A percentile compares a stretch with the other conserved stretches of the same genome.
Conservation (phyloP, 129 eudicot genomes). For the Ambrosia artemisiifolia region DNA sequence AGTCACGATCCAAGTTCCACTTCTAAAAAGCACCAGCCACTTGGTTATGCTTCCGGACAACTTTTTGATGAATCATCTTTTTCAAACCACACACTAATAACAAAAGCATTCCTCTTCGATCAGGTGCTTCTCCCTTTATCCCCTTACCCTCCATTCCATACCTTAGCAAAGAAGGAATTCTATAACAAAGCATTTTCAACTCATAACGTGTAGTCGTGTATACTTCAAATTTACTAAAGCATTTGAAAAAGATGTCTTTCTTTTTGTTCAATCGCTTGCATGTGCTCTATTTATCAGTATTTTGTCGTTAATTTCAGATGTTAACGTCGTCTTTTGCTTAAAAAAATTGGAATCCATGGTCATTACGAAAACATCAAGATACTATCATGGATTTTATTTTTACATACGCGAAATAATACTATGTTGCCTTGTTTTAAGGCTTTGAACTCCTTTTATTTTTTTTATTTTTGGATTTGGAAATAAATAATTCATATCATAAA, state of each 20-base stretch:
- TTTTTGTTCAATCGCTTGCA: neutral
- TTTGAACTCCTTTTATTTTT: too few relatives aligned
- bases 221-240: neutral
- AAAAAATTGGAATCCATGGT: too few relatives aligned
- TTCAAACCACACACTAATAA: slow-evolving; percentile 37
- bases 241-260: neutral
- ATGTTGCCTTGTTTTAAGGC: too few relatives aligned
- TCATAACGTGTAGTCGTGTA: slow-evolving; percentile 2
- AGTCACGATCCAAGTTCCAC: slow-evolving; percentile 32
- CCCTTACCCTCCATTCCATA: neutral
- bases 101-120: slow-evolving; percentile 7
- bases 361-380: too few relatives aligned
- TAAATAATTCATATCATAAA: too few relatives aligned
- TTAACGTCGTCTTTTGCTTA: neutral
- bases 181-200: neutral
- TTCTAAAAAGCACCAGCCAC: slow-evolving; percentile 38
- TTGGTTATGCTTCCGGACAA: slow-evolving; percentile 12
- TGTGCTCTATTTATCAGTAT: neutral
- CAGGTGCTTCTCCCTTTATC: neutral
- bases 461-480: too few relatives aligned
- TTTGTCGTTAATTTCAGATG: neutral
- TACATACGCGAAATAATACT: too few relatives aligned
- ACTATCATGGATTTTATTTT: too few relatives aligned
- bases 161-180: slow-evolving; percentile 64
- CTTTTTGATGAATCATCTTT: slow-evolving; percentile 30